Conservation (phyloP, 2,329 filamentous ascomycete species). For the Chrysosporium queenslandicum region DNA sequence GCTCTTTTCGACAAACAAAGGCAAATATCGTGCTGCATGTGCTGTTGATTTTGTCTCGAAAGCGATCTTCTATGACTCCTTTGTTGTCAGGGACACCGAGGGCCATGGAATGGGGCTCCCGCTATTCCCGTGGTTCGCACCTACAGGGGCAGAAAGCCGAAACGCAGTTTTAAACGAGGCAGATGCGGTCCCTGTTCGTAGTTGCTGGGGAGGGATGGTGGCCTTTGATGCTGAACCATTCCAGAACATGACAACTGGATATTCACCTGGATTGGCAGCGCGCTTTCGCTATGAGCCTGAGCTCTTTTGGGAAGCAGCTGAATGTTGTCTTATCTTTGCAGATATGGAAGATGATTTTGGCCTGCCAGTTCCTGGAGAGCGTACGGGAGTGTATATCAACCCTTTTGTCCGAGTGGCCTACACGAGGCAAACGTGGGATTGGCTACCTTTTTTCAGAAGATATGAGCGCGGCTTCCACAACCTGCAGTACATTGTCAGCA, state of each 20-base stretch:
- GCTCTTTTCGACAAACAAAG: slow-evolving; percentile 14
- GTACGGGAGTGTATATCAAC: slow-evolving; percentile 12
- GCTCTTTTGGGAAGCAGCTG: slow-evolving; percentile 14
- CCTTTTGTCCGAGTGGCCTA: slow-evolving; percentile 13
- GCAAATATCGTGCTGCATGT: slow-evolving; percentile 13
- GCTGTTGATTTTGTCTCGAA: slow-evolving; percentile 14
- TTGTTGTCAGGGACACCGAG: slow-evolving; percentile 14
- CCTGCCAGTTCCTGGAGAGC: background rate
- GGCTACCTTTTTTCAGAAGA: slow-evolving; percentile 12
- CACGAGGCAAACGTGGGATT: slow-evolving; percentile 9
- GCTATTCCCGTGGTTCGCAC: slow-evolving; percentile 15
- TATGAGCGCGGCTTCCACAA: slow-evolving; percentile 14
- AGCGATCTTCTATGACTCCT: slow-evolving; percentile 14
- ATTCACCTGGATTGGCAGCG: background rate
- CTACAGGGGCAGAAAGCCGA: slow-evolving; percentile 10
- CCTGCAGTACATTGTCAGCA: slow-evolving; percentile 15
- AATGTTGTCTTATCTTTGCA: slow-evolving; percentile 15
- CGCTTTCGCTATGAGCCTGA: slow-evolving; percentile 6
- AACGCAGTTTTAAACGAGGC: slow-evolving; percentile 9
- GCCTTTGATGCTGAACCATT: slow-evolving; percentile 12
- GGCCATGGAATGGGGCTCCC: slow-evolving; percentile 14
- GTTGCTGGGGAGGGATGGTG: slow-evolving; percentile 15
- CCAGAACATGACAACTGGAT: background rate
- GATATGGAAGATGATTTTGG: slow-evolving; percentile 7
- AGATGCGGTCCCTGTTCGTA: slow-evolving; percentile 13